These are phyloP conservation scores for Euphrasia confusa DNA, from an alignment of 257 asterid genomes.

Conservation along the genomic window DNA sequence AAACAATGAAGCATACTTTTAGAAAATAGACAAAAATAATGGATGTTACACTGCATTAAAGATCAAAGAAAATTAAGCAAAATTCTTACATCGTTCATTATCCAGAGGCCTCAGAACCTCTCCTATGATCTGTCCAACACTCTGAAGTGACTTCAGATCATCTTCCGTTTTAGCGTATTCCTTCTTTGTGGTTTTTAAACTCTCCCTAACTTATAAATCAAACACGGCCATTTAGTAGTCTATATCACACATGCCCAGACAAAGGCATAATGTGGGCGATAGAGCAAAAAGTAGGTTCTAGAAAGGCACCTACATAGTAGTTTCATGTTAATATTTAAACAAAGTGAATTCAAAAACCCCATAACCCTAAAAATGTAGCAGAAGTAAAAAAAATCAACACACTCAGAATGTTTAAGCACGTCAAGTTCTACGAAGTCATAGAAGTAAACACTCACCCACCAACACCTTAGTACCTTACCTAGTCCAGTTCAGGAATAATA, in stretches of 20 bases:
- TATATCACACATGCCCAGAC: conserved; percentile 38
- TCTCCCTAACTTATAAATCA: conserved; percentile 55
- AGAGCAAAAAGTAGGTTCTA: no score
- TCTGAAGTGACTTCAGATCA: conserved; percentile 93
- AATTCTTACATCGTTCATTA: conserved; percentile 73
- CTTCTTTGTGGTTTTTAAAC: conserved; percentile 65
- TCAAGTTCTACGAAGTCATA: no score
- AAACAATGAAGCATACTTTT: neutral
- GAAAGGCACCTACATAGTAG: no score
- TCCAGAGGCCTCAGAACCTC: conserved; percentile 97
- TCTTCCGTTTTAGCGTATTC: conserved; percentile 92
- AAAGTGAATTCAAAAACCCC: no score
- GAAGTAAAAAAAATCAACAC: neutral
- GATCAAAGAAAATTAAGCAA: neutral
- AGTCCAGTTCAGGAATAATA: no score
- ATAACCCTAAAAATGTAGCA: neutral
- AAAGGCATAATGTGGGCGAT: no score
- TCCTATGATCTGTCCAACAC: conserved; percentile 98
- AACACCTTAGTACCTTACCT: no score
- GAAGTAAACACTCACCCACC: no score
- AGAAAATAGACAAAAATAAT: conserved; percentile 3
- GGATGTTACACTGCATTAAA: neutral
- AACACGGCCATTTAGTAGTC: conserved; percentile 4
- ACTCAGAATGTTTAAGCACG: neutral
- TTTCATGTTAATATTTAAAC: no score